A percentile compares a stretch with the other conserved stretches of the same genome.
Evolutionary conservation across 352 stramenopile genomes (phyloP).

Genomic region (Globisporangium barbulae): DNA sequence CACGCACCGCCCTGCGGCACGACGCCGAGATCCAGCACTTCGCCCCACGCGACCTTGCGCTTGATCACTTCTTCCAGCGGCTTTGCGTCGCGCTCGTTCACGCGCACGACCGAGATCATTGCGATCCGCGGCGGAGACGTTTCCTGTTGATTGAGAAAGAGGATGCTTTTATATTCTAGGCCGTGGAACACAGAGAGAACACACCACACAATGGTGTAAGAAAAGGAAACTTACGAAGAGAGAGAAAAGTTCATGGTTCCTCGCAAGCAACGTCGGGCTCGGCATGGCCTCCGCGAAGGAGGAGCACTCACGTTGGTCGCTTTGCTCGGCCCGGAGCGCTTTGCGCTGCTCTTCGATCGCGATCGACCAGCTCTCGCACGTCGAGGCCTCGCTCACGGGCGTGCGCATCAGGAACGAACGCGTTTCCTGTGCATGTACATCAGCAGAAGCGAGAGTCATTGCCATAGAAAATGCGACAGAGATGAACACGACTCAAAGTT

Average conservation of each 20-base stretch:
- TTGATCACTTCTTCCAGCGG: constrained; percentile 68
- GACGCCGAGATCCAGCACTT: constrained; percentile 70
- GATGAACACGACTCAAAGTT: not conserved
- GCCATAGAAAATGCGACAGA: not conserved
- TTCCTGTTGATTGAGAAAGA: constrained; percentile 73
- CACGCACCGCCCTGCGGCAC: constrained; percentile 74
- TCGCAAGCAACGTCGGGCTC: constrained; percentile 65
- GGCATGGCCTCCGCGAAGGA: constrained; percentile 43
- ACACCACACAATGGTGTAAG: constrained; percentile 19
- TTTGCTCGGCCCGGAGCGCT: constrained; percentile 44
- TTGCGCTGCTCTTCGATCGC: constrained; percentile 84
- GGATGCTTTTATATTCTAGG: constrained; percentile 75
- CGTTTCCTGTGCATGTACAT: constrained; percentile 34
- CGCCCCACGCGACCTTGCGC: constrained; percentile 63
- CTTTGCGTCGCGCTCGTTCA: constrained; percentile 55
- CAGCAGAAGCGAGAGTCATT: not conserved
- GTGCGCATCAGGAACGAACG: constrained; percentile 77
- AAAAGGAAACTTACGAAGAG: constrained; percentile 64
- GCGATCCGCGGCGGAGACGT: constrained; percentile 56
- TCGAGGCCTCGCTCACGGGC: constrained; percentile 60
- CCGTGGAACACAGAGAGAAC: constrained; percentile 11
- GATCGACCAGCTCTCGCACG: constrained; percentile 83
- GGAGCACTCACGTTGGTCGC: constrained; percentile 49
- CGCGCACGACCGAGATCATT: constrained; percentile 73
- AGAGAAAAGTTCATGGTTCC: constrained; percentile 77